Percentiles rank a stretch among this genome's conserved stretches.
Evolutionary conservation across 495 filamentous ascomycete species (phyloP).

Genomic region (Parathielavia appendiculata): DNA sequence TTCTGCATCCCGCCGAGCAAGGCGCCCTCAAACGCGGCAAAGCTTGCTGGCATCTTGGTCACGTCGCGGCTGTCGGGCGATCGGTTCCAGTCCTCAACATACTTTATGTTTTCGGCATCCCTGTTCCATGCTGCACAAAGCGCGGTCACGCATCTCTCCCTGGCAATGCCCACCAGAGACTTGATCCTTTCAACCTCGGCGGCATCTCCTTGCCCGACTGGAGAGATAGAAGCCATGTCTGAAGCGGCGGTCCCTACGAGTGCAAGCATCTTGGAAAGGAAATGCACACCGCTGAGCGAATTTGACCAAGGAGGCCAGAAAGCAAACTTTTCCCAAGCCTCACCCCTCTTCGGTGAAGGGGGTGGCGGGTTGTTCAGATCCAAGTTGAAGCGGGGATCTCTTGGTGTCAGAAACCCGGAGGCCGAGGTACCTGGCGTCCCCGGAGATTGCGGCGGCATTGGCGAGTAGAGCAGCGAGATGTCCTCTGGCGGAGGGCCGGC

Average conservation of each 20-base stretch:
- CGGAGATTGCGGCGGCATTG: constrained; percentile 66
- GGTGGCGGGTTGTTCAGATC: constrained; percentile 71
- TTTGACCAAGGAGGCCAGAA: constrained; percentile 96
- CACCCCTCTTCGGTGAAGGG: constrained; percentile 67
- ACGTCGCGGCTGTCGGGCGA: constrained; percentile 71
- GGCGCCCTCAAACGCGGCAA: constrained; percentile 71
- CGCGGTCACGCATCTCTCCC: constrained; percentile 76
- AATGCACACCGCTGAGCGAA: constrained; percentile 79
- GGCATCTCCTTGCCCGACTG: constrained; percentile 54
- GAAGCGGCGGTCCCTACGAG: constrained; percentile 78
- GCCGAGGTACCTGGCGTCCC: constrained; percentile 52
- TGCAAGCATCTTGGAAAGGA: constrained; percentile 72
- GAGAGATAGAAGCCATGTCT: constrained; percentile 71
- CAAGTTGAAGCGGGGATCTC: constrained; percentile 70
- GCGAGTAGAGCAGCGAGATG: constrained; percentile 76
- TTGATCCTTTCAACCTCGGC: constrained; percentile 61
- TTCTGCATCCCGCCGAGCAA: constrained; percentile 82
- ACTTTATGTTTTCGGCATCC: constrained; percentile 83
- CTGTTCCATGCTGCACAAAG: constrained; percentile 80
- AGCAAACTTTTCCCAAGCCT: constrained; percentile 87
- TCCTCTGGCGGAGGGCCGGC: constrained; percentile 88
- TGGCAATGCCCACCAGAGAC: constrained; percentile 64
- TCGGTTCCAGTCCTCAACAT: constrained; percentile 87
- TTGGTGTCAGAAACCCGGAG: constrained; percentile 43
- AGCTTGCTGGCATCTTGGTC: constrained; percentile 82